Base-by-base conservation (phyloP, 2,329 filamentous ascomycete species). In the Colletotrichum sp. region DNA sequence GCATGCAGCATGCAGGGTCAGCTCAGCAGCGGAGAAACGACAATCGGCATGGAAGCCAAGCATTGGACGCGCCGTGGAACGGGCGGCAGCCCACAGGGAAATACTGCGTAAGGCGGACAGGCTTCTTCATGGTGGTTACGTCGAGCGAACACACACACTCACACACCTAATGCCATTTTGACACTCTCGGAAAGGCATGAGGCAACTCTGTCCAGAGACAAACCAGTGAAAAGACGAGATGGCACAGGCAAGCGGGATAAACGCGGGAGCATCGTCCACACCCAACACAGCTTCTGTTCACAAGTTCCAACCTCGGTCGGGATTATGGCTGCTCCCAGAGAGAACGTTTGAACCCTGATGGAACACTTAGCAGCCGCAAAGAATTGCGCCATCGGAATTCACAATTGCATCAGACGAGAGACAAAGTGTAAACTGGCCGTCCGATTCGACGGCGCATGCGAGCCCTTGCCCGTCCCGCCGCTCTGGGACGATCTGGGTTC, bases 321-420 rank as follows among this genome's bases (percentile, higher is more conserved):
- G 58, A 48, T 70, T 18, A 68, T 34, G 43, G 71, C 58, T 34
- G 58, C 34, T 14, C 32, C 14, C 21, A 48, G 1, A 48, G 2
- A 21, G 43, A 9, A 16, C 13, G 16, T 67, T 34, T 56, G 64
- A 56, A 56, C 59, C n/a, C 56, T 21, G 21, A 36, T 21, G 55
- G 32, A 69, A n/a, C 30, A 26, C n/a, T 52, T 30, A n/a, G 38
- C 66, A 24, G 56, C 30, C 5, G 26, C 24, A 13, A 24, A 28
- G 43, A 56, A 66, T 66, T 71, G 68, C 72, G 72, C 72, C 68
- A 66, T 74, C 69, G 72, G 72, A 36, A 43, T 66, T 56, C 64
- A 18, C 52, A 64, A 73, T 73, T 73, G 71, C 71, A 73, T 64
- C 71, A 73, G 48, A 38, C 34, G 13, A 14, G 9, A 18, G 12